A percentile compares a stretch with the other conserved stretches of the same genome.
phyloP scores from a whole-genome alignment of 2,329 filamentous ascomycete species.

The Xylariales sp. region DNA sequence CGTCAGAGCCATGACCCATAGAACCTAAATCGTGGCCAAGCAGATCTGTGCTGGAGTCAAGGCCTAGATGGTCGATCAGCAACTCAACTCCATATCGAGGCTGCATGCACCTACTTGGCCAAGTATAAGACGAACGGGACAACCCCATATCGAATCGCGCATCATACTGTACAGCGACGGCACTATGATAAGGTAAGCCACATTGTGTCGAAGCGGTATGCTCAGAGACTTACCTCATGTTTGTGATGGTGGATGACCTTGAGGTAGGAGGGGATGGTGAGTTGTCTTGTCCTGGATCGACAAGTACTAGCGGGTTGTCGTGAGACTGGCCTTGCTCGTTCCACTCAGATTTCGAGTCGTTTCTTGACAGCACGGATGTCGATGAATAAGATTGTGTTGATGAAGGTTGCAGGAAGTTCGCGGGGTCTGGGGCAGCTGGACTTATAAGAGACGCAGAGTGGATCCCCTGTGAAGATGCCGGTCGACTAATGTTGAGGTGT shows the following conservation, averaged over 20 bases:
- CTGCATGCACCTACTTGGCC: slow-evolving; percentile 37
- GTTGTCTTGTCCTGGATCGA: slow-evolving; percentile 29
- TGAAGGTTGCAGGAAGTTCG: slow-evolving; percentile 18
- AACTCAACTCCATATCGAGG: slow-evolving; percentile 13
- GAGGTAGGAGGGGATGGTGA: slow-evolving; percentile 16
- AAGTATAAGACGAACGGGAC: slow-evolving; percentile 42
- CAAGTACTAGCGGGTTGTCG: slow-evolving; percentile 24
- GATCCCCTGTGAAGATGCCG: slow-evolving; percentile 17
- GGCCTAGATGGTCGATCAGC: slow-evolving; percentile 11
- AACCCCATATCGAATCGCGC: slow-evolving; percentile 47
- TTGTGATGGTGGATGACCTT: slow-evolving; percentile 18
- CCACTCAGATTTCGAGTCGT: slow-evolving; percentile 13
- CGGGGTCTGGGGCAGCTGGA: slow-evolving; percentile 17
- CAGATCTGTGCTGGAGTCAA: slow-evolving; percentile 34
- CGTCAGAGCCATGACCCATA: slow-evolving; percentile 43
- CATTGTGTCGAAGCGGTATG: slow-evolving; percentile 4
- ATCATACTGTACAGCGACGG: slow-evolving; percentile 47
- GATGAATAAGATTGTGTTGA: slow-evolving; percentile 20
- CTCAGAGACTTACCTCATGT: slow-evolving; percentile 33
- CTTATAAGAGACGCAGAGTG: slow-evolving; percentile 23
- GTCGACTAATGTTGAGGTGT: slow-evolving; percentile 15
- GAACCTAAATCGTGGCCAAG: slow-evolving; percentile 41
- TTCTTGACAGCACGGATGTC: slow-evolving; percentile 18
- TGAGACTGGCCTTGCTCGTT: slow-evolving; percentile 16
- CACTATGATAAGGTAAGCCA: slow-evolving; percentile 31